A percentile compares a stretch with the other conserved stretches of the same genome.
These are phyloP conservation scores for Kalmusia sp. DNA, from an alignment of 2,329 filamentous ascomycete species.

Conservation along the genomic window DNA sequence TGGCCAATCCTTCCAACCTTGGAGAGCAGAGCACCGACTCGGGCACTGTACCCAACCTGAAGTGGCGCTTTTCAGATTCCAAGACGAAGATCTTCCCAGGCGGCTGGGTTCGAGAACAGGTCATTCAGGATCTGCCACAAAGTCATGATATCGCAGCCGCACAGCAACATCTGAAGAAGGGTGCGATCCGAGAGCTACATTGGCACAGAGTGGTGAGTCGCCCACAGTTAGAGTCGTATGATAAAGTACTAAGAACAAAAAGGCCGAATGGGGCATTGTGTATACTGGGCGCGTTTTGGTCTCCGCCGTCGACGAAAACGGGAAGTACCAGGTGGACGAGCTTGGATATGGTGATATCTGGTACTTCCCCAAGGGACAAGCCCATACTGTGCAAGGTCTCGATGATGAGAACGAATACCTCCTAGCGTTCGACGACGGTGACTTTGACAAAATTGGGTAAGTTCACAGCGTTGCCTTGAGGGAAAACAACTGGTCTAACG, in stretches of 20 bases:
- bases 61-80: conserved; percentile 73
- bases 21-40: conserved; percentile 67
- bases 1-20: conserved; percentile 69
- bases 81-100: conserved; percentile 68
- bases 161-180: conserved; percentile 72
- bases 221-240: neutral
- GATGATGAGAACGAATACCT: conserved; percentile 73
- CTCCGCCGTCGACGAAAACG: conserved; percentile 68
- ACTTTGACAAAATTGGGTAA: conserved; percentile 69
- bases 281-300: conserved; percentile 65
- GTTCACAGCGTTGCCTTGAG: conserved; percentile 15
- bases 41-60: conserved; percentile 70
- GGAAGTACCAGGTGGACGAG: conserved; percentile 61
- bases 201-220: conserved; percentile 69
- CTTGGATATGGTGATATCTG: conserved; percentile 70
- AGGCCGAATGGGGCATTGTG: conserved; percentile 73
- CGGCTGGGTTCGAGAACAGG: conserved; percentile 72
- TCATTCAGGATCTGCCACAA: conserved; percentile 69
- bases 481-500: neutral
- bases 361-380: conserved; percentile 72
- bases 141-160: conserved; percentile 72
- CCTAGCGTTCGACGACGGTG: conserved; percentile 69
- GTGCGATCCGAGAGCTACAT: conserved; percentile 71
- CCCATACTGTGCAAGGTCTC: conserved; percentile 69
- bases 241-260: neutral